Conservation (phyloP, 306 rosid genomes). For the Arachis hypogaea region DNA sequence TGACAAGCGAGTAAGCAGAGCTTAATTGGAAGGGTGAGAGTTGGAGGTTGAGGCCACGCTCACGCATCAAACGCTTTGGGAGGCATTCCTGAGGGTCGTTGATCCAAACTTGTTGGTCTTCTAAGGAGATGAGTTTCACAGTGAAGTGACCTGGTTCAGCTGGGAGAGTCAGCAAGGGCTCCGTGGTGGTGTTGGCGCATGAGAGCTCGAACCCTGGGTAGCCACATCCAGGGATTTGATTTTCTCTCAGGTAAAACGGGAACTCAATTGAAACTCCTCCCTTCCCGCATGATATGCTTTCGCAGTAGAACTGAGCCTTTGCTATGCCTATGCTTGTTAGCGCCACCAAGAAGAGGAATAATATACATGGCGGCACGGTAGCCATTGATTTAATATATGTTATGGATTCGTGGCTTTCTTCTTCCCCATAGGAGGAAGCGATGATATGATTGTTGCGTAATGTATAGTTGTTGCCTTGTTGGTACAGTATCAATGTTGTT, state of each 20-base stretch:
- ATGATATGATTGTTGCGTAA: too few species aligned
- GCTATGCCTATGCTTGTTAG: neutral
- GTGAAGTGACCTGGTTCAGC: slow-evolving; percentile 6
- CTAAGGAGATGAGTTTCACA: slow-evolving; percentile 2
- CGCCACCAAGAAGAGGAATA: neutral
- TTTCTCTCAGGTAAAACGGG: slow-evolving; percentile 23
- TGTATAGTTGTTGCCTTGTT: neutral
- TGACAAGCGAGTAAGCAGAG: neutral
- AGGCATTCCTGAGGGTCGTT: slow-evolving; percentile 41
- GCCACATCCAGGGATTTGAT: neutral
- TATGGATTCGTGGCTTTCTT: too few species aligned
- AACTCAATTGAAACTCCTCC: slow-evolving; percentile 8
- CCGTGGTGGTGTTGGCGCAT: neutral
- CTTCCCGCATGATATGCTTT: neutral
- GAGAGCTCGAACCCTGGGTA: slow-evolving; percentile 42
- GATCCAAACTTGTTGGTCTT: slow-evolving; percentile 29
- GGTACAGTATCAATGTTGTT: neutral
- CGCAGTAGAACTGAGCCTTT: neutral
- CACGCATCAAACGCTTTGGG: slow-evolving; percentile 10
- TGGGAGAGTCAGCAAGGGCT: slow-evolving; percentile 35
- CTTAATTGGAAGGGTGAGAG: slow-evolving; percentile 31
- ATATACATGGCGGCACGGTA: neutral
- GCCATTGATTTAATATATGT: slow-evolving; percentile 9
- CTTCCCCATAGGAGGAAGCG: neutral
- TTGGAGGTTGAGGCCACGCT: neutral